Base-by-base conservation (phyloP, 306 rosid genomes). In the Phaseolus lunatus region DNA sequence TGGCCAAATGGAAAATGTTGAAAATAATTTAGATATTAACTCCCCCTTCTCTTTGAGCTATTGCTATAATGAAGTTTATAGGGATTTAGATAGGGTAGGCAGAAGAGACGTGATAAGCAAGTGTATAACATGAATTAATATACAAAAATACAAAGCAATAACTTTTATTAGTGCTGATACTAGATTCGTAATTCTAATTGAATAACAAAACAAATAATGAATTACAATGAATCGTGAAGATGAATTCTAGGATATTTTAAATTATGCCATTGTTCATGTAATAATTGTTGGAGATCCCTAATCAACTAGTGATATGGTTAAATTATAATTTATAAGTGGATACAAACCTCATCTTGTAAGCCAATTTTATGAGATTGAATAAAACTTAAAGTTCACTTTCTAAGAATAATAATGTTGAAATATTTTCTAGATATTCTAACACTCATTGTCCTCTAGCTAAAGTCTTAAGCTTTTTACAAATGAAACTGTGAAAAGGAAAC, bases 11-110 rank as follows among this genome's bases (percentile, higher is more conserved):
- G 15, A n/a, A 45, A 53, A 24, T 52, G 23, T n/a, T 72, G 33
- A 43, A 18, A 37, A 19, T 37, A 71, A 3, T 31, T 31, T 35
- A n/a, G 49, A 77, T 56, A 18, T 64, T 44, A 19, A 20, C 15
- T 73, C 10, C 13, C 5, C 6, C 3, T 69, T n/a, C 41, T 43
- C 26, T 57, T 81, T 24, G 48, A 75, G 70, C 53, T 67, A 24
- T 45, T 56, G 16, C 15, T 2, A 15, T 22, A 5, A 15, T 26
- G 9, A 47, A 14, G 10, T 68, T 37, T 47, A 68, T 16, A 24
- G 1, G 58, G 43, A 44, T 44, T 68, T 47, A 45, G 16, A 16
- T 10, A 47, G 58, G 43, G 24, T 16, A 68, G 58, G 43, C n/a
- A 41, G 15, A 16, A 15, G 23, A 45, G 12, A 47, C 59, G 29